Percentiles rank a stretch among this genome's conserved stretches.
These are phyloP conservation scores for Neurospora sp. DNA, from an alignment of 2,329 filamentous ascomycete species.

Conservation along the genomic window DNA sequence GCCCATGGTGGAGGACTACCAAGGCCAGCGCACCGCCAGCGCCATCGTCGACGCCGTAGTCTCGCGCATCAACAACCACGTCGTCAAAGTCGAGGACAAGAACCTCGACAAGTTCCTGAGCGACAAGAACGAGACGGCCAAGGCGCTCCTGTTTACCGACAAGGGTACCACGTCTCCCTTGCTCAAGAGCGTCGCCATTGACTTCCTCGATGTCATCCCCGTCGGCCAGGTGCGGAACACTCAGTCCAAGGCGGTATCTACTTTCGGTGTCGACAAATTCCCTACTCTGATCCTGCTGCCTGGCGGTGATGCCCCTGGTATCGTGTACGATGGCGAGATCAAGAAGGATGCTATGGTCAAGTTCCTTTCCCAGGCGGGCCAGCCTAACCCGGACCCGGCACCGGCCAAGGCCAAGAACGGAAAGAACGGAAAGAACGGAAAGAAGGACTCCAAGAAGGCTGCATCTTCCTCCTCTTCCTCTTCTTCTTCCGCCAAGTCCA, in stretches of 20 bases:
- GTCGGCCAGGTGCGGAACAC: conserved; percentile 80
- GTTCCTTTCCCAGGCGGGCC: conserved; percentile 71
- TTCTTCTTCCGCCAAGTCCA: conserved; percentile 12
- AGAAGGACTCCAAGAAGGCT: conserved; percentile 36
- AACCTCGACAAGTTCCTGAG: conserved; percentile 66
- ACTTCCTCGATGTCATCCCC: conserved; percentile 71
- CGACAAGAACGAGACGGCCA: conserved; percentile 58
- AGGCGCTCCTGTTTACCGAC: conserved; percentile 86
- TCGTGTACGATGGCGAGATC: conserved; percentile 72
- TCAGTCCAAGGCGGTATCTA: conserved; percentile 59
- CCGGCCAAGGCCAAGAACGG: conserved; percentile 35
- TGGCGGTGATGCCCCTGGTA: conserved; percentile 54
- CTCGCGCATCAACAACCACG: conserved; percentile 84
- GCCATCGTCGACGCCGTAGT: conserved; percentile 79
- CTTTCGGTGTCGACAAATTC: conserved; percentile 68
- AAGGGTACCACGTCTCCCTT: conserved; percentile 83
- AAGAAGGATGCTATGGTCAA: conserved; percentile 74
- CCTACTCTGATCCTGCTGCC: conserved; percentile 76
- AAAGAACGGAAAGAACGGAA: conserved; percentile 17
- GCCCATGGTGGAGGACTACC: conserved; percentile 83
- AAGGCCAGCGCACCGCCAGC: conserved; percentile 73
- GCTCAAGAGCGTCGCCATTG: conserved; percentile 76
- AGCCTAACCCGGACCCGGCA: conserved; percentile 70
- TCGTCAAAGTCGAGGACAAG: conserved; percentile 71
- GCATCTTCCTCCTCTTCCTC: conserved; percentile 15